Evolutionary conservation across 805 yeast species (phyloP), one percentile per base, ranked within the genome.

Genomic region (Kodamaea laetipori): DNA sequence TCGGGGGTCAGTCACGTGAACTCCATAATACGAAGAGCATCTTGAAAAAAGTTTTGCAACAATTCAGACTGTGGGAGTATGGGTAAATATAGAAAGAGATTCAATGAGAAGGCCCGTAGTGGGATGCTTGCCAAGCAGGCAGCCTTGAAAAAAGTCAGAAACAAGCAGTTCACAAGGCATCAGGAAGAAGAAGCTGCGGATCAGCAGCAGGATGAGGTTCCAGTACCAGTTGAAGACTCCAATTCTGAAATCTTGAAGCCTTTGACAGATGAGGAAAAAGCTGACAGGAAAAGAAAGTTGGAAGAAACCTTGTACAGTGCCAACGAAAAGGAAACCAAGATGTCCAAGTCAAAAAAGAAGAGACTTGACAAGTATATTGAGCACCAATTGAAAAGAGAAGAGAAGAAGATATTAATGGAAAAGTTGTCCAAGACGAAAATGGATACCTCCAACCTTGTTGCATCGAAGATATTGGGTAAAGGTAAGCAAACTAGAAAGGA

Each of bases 341-440:
- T 86, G 27, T 81, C 90, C 0, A 70, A 80, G 39, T 76, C 84
- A 38, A 85, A 92, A 69, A 78, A 74, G 72, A 77, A 86, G 67
- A 69, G 98, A 45, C 67, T 92, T 34, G 97, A 92, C 49, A 92
- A 92, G 63, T 92, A 89, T 63, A 89, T 92, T 28, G 95, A 90
- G 46, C 95, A 87, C 65, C 97, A 90, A 60, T 58, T 90, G 53
- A 85, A 84, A 56, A 72, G 95, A 58, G 96, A 92, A 61, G 98
- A 92, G 65, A 86, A 86, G 63, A 86, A 86, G 53, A 76, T 77
- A 2, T 69, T 92, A 42, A 68, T 92, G 33, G 81, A 84, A 50
- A 90, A 89, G 60, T 70, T 92, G 32, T 76, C 83, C 39, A 76
- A 74, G 19, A 79, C 87, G 1, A 73, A 76, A 44, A 75, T 92